Percentiles rank a stretch among this genome's conserved stretches.
phyloP scores from a whole-genome alignment of 129 eudicot species.

The Artemisia annua region DNA sequence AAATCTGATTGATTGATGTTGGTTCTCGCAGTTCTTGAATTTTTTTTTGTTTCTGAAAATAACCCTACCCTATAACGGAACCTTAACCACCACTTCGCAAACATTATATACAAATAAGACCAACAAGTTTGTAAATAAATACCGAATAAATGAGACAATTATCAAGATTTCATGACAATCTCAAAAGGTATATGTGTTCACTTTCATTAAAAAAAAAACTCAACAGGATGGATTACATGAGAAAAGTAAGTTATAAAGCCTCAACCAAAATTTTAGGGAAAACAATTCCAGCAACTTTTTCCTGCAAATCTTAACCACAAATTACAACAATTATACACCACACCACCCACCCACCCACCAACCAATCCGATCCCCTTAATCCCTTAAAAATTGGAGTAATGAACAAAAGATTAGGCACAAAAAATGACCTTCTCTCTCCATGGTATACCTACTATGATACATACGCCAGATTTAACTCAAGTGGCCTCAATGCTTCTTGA shows the following conservation, averaged over 20 bases:
- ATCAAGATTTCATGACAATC: constrained; percentile 12
- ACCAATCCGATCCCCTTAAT: constrained; percentile 24
- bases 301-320: constrained; percentile 28
- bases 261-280: constrained; percentile 39
- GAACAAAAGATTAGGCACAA: constrained; percentile 40
- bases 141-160: neutral
- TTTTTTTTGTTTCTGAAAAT: too few relatives aligned
- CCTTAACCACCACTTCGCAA: too few relatives aligned
- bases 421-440: constrained; percentile 47
- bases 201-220: constrained; percentile 20
- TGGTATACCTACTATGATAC: constrained; percentile 46
- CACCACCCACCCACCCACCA: too few relatives aligned
- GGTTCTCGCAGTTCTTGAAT: too few relatives aligned
- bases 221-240: constrained; percentile 33
- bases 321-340: constrained; percentile 44
- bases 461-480: constrained; percentile 61
- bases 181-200: constrained; percentile 24
- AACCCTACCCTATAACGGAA: too few relatives aligned
- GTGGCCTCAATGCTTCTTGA: constrained; percentile 94
- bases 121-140: neutral
- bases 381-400: constrained; percentile 38
- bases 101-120: neutral
- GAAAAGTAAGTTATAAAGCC: constrained; percentile 31
- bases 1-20: too few relatives aligned
- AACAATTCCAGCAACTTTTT: constrained; percentile 27